Evolutionary conservation across 164 flowering plant genomes (phyloP), one percentile per base, ranked within the genome.

Genomic region (Nymphaea thermarum): DNA sequence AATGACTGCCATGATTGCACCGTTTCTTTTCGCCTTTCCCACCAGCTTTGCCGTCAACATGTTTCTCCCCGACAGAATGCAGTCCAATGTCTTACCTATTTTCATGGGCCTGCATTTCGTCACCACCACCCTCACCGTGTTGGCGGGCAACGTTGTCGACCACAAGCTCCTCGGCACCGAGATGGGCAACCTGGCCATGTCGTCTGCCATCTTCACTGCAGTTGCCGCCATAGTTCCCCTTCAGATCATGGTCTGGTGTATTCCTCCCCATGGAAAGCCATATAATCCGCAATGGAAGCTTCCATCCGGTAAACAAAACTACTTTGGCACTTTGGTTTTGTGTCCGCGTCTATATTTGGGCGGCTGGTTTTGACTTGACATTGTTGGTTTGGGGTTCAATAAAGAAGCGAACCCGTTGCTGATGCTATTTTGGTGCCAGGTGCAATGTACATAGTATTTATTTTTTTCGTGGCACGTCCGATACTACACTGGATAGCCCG

Each of bases 161-260:
- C 76, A 81, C 18, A 73, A 78, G 43, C 65, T 85, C 74, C 63
- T 77, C 25, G 76, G 80, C 71, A 62, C 80, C 2, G 83, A 82
- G 43, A 53, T 83, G 1, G 83, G 87, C 55, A 68, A 77, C 2
- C 64, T 85, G 15, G 83, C 79, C 12, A 67, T 67, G 16, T 57
- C 82, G 0, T n/a, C 83, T 0, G 42, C 86, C 4, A 53, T 82
- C 64, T 36, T 71, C 42, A 66, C 51, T 11, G 70, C 67, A 62
- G 6, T 65, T 10, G 4, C 44, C 43, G 45, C 67, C 6, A 61
- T 57, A 47, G 3, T 43, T 51, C 18, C 63, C 3, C 36, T 18
- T 4, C 18, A 1, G 11, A 0, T 63, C 43, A 14, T 68, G 43
- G 5, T 41, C 6, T 11, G 4, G 4, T 14, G 15, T 53, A n/a